These are phyloP conservation scores for Ceratocystis destructans DNA, from an alignment of 2,329 filamentous ascomycete species.

Conservation along the genomic window DNA sequence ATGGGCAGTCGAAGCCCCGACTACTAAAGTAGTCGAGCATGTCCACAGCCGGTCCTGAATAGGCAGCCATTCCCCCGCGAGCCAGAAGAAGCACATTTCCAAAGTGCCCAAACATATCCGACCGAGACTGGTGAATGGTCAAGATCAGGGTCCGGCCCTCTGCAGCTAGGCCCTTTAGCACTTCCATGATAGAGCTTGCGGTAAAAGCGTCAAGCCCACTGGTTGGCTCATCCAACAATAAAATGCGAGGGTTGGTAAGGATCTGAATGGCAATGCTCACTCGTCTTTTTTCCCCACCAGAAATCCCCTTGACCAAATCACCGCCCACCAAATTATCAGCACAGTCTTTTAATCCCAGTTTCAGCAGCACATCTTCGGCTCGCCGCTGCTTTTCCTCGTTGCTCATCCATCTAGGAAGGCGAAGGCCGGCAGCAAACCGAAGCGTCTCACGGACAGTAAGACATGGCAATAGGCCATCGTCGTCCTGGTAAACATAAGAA, in stretches of 20 bases:
- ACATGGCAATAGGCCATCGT: constrained; percentile 59
- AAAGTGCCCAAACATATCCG: constrained; percentile 57
- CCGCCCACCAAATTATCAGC: constrained; percentile 61
- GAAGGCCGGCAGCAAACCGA: constrained; percentile 54
- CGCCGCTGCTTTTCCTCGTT: constrained; percentile 51
- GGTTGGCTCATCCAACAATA: constrained; percentile 64
- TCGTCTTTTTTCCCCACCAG: constrained; percentile 63
- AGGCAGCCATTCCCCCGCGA: constrained; percentile 53
- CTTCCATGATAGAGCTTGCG: constrained; percentile 61
- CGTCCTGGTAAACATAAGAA: constrained; percentile 67
- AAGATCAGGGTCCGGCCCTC: constrained; percentile 62
- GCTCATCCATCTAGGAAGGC: constrained; percentile 57
- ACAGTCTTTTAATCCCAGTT: constrained; percentile 66
- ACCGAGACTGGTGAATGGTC: constrained; percentile 67
- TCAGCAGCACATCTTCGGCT: constrained; percentile 57
- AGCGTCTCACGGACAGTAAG: constrained; percentile 65
- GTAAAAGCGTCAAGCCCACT: constrained; percentile 68
- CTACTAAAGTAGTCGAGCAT: constrained; percentile 53
- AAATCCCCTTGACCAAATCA: constrained; percentile 62
- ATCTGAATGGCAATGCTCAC: constrained; percentile 69
- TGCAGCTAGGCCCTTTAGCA: constrained; percentile 53
- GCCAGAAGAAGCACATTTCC: constrained; percentile 59
- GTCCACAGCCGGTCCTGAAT: constrained; percentile 45
- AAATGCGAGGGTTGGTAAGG: constrained; percentile 57
- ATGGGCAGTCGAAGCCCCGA: constrained; percentile 50